phyloP scores from a whole-genome alignment of 805 yeast genomes.

The Ogataea trehalophila region DNA sequence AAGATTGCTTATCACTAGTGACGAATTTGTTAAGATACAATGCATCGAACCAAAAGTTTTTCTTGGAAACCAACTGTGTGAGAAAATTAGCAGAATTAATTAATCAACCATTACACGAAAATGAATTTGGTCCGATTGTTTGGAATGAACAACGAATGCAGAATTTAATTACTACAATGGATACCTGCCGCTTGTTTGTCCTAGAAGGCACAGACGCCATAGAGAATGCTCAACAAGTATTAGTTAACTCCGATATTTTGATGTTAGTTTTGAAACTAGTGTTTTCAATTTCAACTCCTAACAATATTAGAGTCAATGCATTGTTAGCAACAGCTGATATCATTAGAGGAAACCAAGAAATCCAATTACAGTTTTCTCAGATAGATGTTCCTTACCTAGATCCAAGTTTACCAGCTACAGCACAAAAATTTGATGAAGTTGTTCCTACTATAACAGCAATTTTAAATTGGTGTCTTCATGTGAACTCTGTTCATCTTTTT shows the following conservation, averaged over 20 bases:
- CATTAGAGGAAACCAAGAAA: conserved; percentile 57
- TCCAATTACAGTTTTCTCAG: conserved; percentile 68
- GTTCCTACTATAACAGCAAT: conserved; percentile 73
- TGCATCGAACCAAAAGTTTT: conserved; percentile 83
- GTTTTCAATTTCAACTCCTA: conserved; percentile 62
- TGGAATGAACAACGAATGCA: conserved; percentile 77
- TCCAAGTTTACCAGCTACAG: conserved; percentile 39
- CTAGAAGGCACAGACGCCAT: conserved; percentile 68
- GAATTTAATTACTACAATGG: conserved; percentile 63
- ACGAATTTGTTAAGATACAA: conserved; percentile 73
- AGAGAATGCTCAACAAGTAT: conserved; percentile 51
- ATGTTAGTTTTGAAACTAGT: conserved; percentile 63
- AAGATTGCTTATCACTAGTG: conserved; percentile 77
- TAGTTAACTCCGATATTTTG: conserved; percentile 59
- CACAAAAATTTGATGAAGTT: conserved; percentile 30
- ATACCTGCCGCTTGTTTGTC: conserved; percentile 69
- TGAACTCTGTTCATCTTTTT: conserved; percentile 80
- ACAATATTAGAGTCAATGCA: conserved; percentile 60
- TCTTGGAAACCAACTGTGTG: conserved; percentile 79
- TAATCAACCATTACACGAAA: conserved; percentile 51
- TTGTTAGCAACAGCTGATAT: conserved; percentile 74
- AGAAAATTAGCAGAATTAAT: conserved; percentile 59
- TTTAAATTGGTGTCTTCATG: conserved; percentile 74
- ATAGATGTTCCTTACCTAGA: conserved; percentile 93
- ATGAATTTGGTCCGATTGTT: conserved; percentile 39